phyloP scores from a whole-genome alignment of 345 rosid species.

The Sisymbrium irio region DNA sequence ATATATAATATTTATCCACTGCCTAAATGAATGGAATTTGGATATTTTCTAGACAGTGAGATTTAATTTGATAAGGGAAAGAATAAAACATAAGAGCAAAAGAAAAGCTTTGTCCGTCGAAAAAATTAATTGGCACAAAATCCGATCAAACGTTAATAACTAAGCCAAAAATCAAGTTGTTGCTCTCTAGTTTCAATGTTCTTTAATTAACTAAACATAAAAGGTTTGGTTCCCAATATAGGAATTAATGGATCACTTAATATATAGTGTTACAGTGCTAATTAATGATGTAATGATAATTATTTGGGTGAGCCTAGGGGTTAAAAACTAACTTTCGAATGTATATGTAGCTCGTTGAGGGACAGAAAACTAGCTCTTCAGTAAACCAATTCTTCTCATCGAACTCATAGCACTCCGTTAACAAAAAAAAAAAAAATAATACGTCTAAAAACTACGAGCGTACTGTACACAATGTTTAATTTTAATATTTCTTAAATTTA shows the following conservation, averaged over 20 bases:
- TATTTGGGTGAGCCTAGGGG: constrained; percentile 18
- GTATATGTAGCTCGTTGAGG: neutral
- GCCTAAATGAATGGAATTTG: constrained; percentile 7
- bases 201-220: constrained; percentile 14
- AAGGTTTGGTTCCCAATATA: constrained; percentile 28
- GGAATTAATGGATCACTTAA: neutral
- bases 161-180: constrained; percentile 34
- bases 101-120: constrained; percentile 27
- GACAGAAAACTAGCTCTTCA: neutral
- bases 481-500: neutral
- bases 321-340: constrained; percentile 18
- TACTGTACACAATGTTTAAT: neutral
- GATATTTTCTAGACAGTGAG: constrained; percentile 9
- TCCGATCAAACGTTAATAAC: constrained; percentile 27
- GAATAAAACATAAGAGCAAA: constrained; percentile 31
- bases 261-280: neutral
- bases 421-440: neutral
- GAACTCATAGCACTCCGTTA: neutral
- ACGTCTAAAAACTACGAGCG: constrained; percentile 9
- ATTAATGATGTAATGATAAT: neutral
- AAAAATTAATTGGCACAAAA: constrained; percentile 27
- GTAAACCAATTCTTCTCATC: neutral
- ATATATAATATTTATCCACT: neutral
- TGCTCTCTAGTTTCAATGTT: constrained; percentile 37
- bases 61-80: constrained; percentile 13